Base-by-base conservation (phyloP, 768 basidiomycete species). In the Tulasnella sp. region DNA sequence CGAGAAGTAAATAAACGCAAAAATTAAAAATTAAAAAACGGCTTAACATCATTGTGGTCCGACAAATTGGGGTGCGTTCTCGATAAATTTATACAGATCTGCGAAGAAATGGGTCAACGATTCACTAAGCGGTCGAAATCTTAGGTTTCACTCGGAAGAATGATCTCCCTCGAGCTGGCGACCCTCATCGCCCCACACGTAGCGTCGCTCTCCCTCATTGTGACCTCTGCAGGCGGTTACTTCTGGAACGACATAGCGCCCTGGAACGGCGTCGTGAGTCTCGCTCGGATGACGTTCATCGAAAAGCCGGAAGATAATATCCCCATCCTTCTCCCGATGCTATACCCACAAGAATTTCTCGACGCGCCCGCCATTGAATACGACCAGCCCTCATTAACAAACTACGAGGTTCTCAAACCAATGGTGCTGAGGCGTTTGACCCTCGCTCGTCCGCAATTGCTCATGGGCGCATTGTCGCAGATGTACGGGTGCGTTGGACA, bases 121-220 rank as follows among this genome's bases (percentile, higher is more conserved):
- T n/a, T n/a, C n/a, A n/a, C n/a, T n/a, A n/a, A n/a, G n/a, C n/a
- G n/a, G n/a, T n/a, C n/a, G n/a, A n/a, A n/a, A n/a, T n/a, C n/a
- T n/a, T n/a, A 59, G 7, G 70, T 80, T 22, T 88, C 85, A 41
- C 68, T 92, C 3, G 89, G 89, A 1, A 88, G 88, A 3, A 91
- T 90, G 88, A 87, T 88, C 51, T 80, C 85, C 0, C 84, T 87
- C 71, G 89, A 91, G 65, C 74, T 91, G 2, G 80, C 87, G 0
- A 74, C 68, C 45, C 76, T 77, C 21, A 82, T 88, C 31, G 81
- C 86, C 0, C 70, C 83, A 11, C 76, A 85, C 15, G 80, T 90
- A 30, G 70, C 73, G 7, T 86, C 86, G 1, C 75, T 91, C 30
- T 74, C 78, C 1, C 75, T 92, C 1, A 68, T 74, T 5, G 87